Base-by-base conservation (phyloP, 2,329 filamentous ascomycete species). In the Alternaria sp. region DNA sequence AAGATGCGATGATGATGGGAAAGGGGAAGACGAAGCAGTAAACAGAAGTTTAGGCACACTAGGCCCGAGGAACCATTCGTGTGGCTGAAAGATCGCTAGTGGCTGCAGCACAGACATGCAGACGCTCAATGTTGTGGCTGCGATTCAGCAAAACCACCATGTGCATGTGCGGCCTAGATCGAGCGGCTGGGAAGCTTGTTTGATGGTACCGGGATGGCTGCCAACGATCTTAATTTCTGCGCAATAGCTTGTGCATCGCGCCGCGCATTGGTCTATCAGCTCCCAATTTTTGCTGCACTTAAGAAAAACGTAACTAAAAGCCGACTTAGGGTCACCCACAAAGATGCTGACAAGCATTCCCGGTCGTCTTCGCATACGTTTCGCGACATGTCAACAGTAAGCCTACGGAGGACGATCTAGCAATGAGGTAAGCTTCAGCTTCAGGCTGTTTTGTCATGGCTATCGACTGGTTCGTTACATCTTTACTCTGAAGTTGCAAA, bases 31-130 rank as follows among this genome's bases (percentile, higher is more conserved):
- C 21, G 17, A n/a, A 17, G 45, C 39, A 37, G 55, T 52, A 36
- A 49, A 45, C 46, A 59, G 23, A 33, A 44, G 54, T 42, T 49
- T 37, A 26, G 42, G 29, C 55, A 45, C 23, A 46, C 60, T 58
- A 64, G 49, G 29, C 39, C 34, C 55, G 53, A 54, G 23, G 45
- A 39, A 51, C 60, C 26, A 61, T 49, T 56, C 50, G 48, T 63
- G 62, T 63, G 62, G 62, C 61, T 66, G 55, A 56, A 56, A 36
- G 62, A 63, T 62, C 55, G 54, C 36, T 46, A 44, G 36, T 55
- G 17, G 17, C 17, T 17, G 17, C 5, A 1, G 56, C 63, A 48
- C 49, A 23, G 52, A 39, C 39, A 41, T 7, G 11, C 9, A 21
- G 1, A 37, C 44, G 63, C 56, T 39, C 61, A 40, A 41, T 65